phyloP scores from a whole-genome alignment of 768 basidiomycete species.

The Lactarius vividus region DNA sequence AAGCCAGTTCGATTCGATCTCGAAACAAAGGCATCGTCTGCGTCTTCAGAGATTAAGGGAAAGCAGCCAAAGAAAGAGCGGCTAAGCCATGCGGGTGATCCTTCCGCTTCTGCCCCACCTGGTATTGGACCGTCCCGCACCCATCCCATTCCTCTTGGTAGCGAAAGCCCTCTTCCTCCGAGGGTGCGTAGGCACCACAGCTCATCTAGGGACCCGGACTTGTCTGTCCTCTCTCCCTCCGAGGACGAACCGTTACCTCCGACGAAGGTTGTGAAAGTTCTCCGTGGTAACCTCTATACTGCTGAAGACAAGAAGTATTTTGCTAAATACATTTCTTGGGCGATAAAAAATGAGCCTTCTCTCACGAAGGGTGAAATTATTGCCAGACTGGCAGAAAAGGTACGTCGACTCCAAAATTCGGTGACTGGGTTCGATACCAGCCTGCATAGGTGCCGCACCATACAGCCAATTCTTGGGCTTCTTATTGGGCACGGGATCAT shows the following conservation, averaged over 20 bases:
- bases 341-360: conserved; percentile 50
- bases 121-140: conserved; percentile 2
- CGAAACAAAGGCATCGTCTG: neutral
- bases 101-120: neutral
- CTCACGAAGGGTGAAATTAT: conserved; percentile 55
- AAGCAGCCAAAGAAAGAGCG: neutral
- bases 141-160: neutral
- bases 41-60: neutral
- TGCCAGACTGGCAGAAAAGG: conserved; percentile 56
- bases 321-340: conserved; percentile 63
- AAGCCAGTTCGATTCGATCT: conserved; percentile 32
- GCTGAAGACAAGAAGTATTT: conserved; percentile 65
- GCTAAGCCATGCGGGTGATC: neutral
- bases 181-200: neutral
- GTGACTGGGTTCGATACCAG: neutral
- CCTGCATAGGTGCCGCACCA: conserved; percentile 26
- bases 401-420: conserved; percentile 28
- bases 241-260: conserved; percentile 72
- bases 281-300: conserved; percentile 61
- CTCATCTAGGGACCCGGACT: conserved; percentile 32
- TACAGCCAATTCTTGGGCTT: conserved; percentile 15
- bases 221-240: conserved; percentile 60
- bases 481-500: conserved; percentile 19
- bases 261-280: conserved; percentile 40
- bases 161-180: neutral